phyloP scores from a whole-genome alignment of 768 basidiomycete species.

The Mycena amicta region DNA sequence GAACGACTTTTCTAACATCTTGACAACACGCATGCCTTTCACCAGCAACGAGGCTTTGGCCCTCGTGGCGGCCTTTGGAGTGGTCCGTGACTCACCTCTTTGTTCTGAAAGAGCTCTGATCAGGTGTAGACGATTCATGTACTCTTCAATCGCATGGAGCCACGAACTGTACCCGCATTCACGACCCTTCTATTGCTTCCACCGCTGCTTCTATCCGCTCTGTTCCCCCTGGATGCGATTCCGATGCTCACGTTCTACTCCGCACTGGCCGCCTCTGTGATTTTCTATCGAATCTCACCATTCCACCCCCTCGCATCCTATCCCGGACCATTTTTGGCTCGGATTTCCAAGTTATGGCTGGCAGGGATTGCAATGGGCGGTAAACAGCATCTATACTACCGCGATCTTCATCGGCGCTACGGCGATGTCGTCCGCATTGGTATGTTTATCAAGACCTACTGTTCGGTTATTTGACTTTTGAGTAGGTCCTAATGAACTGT shows the following conservation, averaged over 20 bases:
- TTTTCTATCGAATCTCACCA: slow-evolving; percentile 36
- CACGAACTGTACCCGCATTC: slow-evolving; percentile 3
- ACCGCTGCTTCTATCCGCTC: not conserved
- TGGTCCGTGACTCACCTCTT: slow-evolving; percentile 3
- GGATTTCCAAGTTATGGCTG: slow-evolving; percentile 33
- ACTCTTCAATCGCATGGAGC: slow-evolving; percentile 11
- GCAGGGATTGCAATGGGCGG: slow-evolving; percentile 23
- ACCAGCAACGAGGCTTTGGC: not conserved
- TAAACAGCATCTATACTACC: slow-evolving; percentile 28
- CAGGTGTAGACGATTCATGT: slow-evolving; percentile 6
- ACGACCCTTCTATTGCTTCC: slow-evolving; percentile 8
- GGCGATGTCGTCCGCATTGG: slow-evolving; percentile 40
- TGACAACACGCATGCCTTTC: not conserved
- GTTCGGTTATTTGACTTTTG: not conserved
- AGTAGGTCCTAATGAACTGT: slow-evolving; percentile 17
- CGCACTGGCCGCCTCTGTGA: slow-evolving; percentile 4
- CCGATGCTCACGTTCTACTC: not conserved
- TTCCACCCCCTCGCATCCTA: slow-evolving; percentile 37
- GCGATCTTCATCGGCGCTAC: slow-evolving; percentile 34
- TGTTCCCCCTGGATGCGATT: not conserved
- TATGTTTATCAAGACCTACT: slow-evolving; percentile 14
- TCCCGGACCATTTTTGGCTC: slow-evolving; percentile 35
- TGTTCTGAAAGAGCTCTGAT: not conserved
- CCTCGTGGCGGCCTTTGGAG: not conserved
- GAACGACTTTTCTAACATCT: no score